Percentiles rank a stretch among this genome's conserved stretches.
These are phyloP conservation scores for Arthroderma uncinatum DNA, from an alignment of 2,329 filamentous ascomycete genomes.

Conservation along the genomic window DNA sequence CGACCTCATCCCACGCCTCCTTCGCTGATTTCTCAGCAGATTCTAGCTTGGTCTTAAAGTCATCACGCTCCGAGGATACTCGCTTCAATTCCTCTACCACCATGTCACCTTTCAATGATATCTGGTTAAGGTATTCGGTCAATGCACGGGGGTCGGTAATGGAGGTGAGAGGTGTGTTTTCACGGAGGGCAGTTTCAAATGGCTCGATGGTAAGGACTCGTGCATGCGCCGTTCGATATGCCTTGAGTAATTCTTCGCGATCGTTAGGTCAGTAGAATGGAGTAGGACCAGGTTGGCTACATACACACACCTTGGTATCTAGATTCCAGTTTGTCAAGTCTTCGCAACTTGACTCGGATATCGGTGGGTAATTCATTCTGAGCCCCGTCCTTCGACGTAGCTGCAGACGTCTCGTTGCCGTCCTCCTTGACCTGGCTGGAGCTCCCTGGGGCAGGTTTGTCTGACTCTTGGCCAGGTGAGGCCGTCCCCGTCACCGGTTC, in stretches of 20 bases:
- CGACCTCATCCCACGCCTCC: conserved; percentile 53
- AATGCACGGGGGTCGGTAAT: conserved; percentile 76
- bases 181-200: conserved; percentile 81
- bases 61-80: conserved; percentile 69
- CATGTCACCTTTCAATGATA: conserved; percentile 81
- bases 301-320: conserved; percentile 64
- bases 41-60: conserved; percentile 64
- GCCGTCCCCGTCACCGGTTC: conserved; percentile 53
- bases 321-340: conserved; percentile 78
- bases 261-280: background rate
- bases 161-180: conserved; percentile 82
- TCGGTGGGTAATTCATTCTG: conserved; percentile 57
- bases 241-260: conserved; percentile 65
- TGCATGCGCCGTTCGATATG: conserved; percentile 82
- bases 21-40: conserved; percentile 54
- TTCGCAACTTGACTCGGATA: conserved; percentile 62
- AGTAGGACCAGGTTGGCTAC: background rate
- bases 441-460: conserved; percentile 20
- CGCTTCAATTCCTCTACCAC: conserved; percentile 86
- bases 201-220: conserved; percentile 79
- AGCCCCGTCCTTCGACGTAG: conserved; percentile 12
- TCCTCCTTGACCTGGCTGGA: conserved; percentile 2
- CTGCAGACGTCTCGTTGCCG: conserved; percentile 18
- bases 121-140: conserved; percentile 78
- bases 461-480: conserved; percentile 39